Conservation (phyloP, 1,284 basidiomycete species). For the Ustilago xerochloae region DNA sequence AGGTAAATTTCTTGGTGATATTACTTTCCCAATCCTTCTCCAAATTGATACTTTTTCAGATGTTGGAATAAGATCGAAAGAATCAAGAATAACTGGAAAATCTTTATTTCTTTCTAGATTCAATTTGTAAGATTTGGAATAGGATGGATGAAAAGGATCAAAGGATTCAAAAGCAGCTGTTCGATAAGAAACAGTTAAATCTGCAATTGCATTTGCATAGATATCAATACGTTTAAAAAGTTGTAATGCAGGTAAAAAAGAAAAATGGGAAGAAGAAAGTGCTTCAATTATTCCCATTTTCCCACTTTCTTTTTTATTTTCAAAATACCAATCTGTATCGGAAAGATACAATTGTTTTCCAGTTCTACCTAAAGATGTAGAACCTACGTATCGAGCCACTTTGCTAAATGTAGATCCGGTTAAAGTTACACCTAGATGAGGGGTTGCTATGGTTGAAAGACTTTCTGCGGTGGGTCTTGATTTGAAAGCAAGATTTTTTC, state of each 20-base stretch:
- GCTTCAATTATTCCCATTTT: slow-evolving; percentile 41
- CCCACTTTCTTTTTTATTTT: background rate
- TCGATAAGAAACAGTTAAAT: slow-evolving; percentile 62
- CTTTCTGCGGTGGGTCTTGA: slow-evolving; percentile 22
- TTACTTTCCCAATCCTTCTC: background rate
- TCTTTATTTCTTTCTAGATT: background rate
- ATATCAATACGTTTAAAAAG: slow-evolving; percentile 79
- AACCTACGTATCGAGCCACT: slow-evolving; percentile 74
- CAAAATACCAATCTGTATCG: slow-evolving; percentile 40
- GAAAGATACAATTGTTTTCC: slow-evolving; percentile 38
- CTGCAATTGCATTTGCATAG: slow-evolving; percentile 79
- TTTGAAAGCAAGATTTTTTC: slow-evolving; percentile 9
- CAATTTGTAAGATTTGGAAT: background rate
- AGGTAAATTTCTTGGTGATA: slow-evolving; percentile 33
- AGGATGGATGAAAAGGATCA: slow-evolving; percentile 41
- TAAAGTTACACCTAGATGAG: slow-evolving; percentile 75
- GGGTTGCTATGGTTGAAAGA: slow-evolving; percentile 84
- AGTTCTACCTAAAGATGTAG: slow-evolving; percentile 19
- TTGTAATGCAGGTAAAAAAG: slow-evolving; percentile 81
- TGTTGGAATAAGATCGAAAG: slow-evolving; percentile 13
- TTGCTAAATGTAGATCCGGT: slow-evolving; percentile 71
- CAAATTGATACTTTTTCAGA: background rate
- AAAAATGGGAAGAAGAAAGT: slow-evolving; percentile 71
- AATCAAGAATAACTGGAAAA: slow-evolving; percentile 18
- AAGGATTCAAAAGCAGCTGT: slow-evolving; percentile 46